These are phyloP conservation scores for Malus sieversii DNA, from an alignment of 306 rosid genomes.

Conservation along the genomic window DNA sequence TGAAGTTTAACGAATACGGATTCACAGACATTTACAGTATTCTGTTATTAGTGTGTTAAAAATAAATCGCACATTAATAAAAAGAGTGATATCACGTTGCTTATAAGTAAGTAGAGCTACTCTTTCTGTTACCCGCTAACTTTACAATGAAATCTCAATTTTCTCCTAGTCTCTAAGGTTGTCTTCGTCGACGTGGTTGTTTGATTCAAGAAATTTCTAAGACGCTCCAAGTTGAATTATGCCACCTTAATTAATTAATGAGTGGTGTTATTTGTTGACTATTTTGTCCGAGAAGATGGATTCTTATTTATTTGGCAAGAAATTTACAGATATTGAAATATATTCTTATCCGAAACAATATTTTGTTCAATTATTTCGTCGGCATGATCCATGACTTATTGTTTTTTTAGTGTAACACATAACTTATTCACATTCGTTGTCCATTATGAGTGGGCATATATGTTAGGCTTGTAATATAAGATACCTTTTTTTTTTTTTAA, in stretches of 20 bases:
- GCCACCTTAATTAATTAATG: background rate
- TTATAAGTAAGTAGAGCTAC: no score
- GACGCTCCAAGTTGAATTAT: background rate
- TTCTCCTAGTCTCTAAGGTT: no score
- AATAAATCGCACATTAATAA: no score
- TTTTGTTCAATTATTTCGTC: background rate
- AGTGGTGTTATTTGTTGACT: background rate
- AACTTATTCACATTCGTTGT: background rate
- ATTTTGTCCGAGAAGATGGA: background rate
- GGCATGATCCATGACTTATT: background rate
- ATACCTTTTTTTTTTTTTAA: no score
- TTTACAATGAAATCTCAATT: no score
- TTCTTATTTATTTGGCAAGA: background rate
- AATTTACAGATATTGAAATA: background rate
- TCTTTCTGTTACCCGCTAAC: no score
- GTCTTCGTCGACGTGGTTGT: background rate
- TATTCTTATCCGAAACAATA: background rate
- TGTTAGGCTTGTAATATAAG: background rate
- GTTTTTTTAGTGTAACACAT: background rate
- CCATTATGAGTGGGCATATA: background rate
- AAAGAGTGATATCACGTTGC: no score
- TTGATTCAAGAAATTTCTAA: background rate
- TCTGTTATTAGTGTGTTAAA: no score
- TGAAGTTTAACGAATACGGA: accelerated
- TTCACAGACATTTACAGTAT: accelerated